A percentile compares a stretch with the other conserved stretches of the same genome.
These are phyloP conservation scores for Fusarium pseudonygamai DNA, from an alignment of 2,329 filamentous ascomycete genomes.

Conservation along the genomic window DNA sequence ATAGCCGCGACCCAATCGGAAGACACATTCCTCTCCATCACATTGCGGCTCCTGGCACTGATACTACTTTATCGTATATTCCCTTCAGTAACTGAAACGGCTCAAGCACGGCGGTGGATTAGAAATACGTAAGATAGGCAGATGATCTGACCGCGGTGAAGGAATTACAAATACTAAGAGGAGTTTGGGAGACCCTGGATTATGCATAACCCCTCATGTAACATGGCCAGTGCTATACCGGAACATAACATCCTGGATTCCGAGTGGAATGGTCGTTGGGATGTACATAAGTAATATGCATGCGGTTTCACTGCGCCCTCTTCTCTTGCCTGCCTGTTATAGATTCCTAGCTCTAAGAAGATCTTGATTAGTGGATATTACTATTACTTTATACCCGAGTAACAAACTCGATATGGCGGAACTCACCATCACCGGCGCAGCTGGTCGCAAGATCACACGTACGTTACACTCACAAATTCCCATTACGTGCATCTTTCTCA, in stretches of 20 bases:
- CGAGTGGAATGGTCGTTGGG: not conserved
- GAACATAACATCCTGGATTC: not conserved
- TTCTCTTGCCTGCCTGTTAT: not conserved
- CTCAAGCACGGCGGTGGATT: not conserved
- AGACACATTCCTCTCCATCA: not conserved
- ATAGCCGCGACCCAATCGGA: not conserved
- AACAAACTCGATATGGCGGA: not conserved
- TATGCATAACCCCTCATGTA: not conserved
- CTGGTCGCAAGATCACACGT: slow-evolving; percentile 8
- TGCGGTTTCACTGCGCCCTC: not conserved
- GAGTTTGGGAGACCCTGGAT: not conserved
- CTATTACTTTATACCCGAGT: not conserved
- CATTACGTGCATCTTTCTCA: not conserved
- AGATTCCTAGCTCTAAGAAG: not conserved
- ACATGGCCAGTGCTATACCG: not conserved
- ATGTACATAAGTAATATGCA: not conserved
- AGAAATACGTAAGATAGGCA: not conserved
- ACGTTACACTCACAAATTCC: not conserved
- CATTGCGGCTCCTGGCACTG: not conserved
- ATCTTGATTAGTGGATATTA: not conserved
- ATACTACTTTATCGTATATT: not conserved
- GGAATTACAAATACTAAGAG: accelerated
- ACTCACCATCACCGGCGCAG: slow-evolving; percentile 3
- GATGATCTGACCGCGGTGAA: not conserved
- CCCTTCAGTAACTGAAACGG: not conserved